Base-by-base conservation (phyloP, 2,329 filamentous ascomycete genomes). In the Colletotrichum magnum region DNA sequence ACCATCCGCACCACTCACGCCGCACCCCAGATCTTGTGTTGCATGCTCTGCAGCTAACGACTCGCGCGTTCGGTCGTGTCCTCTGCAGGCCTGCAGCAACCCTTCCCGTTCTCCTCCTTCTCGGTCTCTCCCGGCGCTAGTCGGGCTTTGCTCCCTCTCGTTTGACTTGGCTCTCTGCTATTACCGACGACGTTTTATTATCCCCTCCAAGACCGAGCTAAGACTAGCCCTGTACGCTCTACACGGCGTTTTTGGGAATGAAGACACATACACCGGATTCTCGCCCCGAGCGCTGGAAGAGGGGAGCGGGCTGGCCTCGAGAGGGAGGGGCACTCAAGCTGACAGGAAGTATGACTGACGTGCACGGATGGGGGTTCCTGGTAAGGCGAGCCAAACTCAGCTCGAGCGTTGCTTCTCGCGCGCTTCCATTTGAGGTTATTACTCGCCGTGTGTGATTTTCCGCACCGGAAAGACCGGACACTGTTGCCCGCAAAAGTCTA, bases 1-100 rank as follows among this genome's bases (percentile, higher is more conserved):
- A 52, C 53, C 18, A 51, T 56, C 56, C 66, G 66, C 50, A 65
- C 41, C 61, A 59, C 39, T 24, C 21, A 51, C 21, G 18, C n/a
- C 18, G 18, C 21, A 28, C n/a, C 41, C 43, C 1, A 67, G 64
- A 52, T 57, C 51, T 45, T 36, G 32, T 67, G 50, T 57, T 51
- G 64, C 64, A 61, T 51, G 41, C 41, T 36, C 32, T 61, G 52
- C 64, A 57, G 36, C 32, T 24, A 67, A 52, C 64, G 58, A 67
- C 32, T 67, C 64, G 51, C 36, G 58, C 41, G 21, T 32, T 10
- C 16, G 6, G 36, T 24, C 16, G 26, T 36, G n/a, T 50, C 28
- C 18, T 50, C 1, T 3, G 12, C 56, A 15, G 16, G 16, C n/a
- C 45, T 21, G 45, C n/a, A 13, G 36, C 36, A 15, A 6, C 43